Percentiles rank a stretch among this genome's conserved stretches.
Evolutionary conservation across 257 asterid species (phyloP).

Genomic region (Galeopsis tetrahit): DNA sequence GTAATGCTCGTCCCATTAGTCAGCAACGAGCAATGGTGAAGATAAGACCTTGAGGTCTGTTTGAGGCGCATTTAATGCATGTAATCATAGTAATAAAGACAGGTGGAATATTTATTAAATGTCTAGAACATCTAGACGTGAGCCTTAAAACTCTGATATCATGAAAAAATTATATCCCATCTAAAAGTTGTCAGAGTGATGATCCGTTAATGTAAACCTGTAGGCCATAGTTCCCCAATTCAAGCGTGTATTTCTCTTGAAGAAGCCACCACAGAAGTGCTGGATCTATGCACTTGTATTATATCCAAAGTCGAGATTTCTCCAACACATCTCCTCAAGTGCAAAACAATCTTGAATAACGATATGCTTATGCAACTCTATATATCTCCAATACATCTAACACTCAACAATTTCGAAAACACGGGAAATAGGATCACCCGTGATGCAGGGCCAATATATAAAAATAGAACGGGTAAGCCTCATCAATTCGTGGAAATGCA

Average conservation of each 20-base stretch:
- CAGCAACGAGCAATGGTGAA: no score
- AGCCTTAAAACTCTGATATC: no score
- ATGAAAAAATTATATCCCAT: no score
- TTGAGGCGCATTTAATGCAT: no score
- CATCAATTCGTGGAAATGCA: no score
- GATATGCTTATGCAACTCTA: constrained; percentile 22
- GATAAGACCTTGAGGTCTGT: no score
- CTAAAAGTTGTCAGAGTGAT: not conserved
- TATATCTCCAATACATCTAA: constrained; percentile 24
- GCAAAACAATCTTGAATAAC: constrained; percentile 27
- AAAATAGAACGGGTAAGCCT: constrained; percentile 3
- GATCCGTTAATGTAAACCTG: not conserved
- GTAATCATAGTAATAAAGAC: no score
- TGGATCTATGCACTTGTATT: constrained; percentile 35
- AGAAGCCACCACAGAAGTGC: not conserved
- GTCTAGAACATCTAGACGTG: no score
- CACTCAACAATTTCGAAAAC: not conserved
- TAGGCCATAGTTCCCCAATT: constrained; percentile 33
- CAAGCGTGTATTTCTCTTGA: constrained; percentile 33
- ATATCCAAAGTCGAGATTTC: constrained; percentile 35
- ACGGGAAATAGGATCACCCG: not conserved
- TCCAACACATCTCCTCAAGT: constrained; percentile 33
- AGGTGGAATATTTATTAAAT: no score
- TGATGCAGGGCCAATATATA: not conserved
- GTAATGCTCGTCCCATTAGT: no score